Percentiles rank a stretch among this genome's conserved stretches.
These are phyloP conservation scores for Holtermannia corniformis DNA, from an alignment of 768 basidiomycete species.

Conservation along the genomic window DNA sequence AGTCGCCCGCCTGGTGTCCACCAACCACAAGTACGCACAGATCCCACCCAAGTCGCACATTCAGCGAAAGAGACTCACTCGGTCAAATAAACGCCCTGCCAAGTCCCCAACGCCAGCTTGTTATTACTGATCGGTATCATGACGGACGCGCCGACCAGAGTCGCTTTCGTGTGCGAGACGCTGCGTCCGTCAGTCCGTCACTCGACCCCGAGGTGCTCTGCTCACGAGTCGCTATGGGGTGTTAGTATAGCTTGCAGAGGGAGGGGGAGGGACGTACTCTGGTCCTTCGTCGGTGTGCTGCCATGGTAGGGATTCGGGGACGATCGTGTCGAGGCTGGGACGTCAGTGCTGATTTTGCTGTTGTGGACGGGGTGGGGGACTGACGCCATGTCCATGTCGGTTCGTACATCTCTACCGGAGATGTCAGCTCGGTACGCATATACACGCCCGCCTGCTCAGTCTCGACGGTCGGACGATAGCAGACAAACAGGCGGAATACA, in stretches of 20 bases:
- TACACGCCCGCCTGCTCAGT: too few species aligned
- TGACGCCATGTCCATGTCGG: constrained; percentile 83
- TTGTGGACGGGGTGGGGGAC: neutral
- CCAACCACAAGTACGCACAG: too few species aligned
- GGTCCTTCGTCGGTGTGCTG: constrained; percentile 82
- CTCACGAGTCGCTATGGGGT: neutral
- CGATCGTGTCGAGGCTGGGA: constrained; percentile 61
- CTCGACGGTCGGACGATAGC: too few species aligned
- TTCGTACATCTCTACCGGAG: constrained; percentile 13
- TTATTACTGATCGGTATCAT: constrained; percentile 74
- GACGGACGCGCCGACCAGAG: constrained; percentile 71
- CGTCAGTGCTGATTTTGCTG: neutral
- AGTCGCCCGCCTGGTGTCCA: too few species aligned
- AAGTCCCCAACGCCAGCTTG: constrained; percentile 71
- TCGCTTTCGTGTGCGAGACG: constrained; percentile 83
- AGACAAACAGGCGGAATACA: too few species aligned
- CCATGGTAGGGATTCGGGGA: constrained; percentile 76
- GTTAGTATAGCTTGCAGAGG: neutral
- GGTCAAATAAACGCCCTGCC: constrained; percentile 90
- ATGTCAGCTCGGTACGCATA: neutral
- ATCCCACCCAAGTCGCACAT: too few species aligned
- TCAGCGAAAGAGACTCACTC: too few species aligned
- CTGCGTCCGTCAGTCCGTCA: constrained; percentile 54
- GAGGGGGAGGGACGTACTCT: constrained; percentile 53
- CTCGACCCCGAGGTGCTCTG: neutral